Evolutionary conservation across 805 yeast species (phyloP), one percentile per base, ranked within the genome.

Genomic region (Komagataella pastoris): DNA sequence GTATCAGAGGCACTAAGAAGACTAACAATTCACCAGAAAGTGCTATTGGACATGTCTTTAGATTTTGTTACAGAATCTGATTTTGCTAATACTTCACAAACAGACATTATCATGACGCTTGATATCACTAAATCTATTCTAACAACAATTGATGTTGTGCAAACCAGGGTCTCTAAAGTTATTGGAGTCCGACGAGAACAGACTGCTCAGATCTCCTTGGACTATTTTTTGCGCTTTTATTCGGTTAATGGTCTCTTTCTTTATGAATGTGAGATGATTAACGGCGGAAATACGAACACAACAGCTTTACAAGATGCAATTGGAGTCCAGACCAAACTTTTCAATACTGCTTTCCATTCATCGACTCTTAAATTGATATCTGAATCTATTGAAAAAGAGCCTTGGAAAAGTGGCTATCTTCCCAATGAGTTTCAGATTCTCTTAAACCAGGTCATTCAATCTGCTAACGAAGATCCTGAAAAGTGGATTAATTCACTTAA

Each of bases 331-430:
- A 73, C 84, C 3, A 79, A 74, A 54, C 74, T 76, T 51, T 89
- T 79, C 61, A 66, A 79, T 44, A 69, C 70, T 30, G 69, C 79
- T 36, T 75, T 76, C 57, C 89, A 85, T 56, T 72, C 73, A 49
- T 69, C 70, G 14, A 71, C 76, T 23, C 62, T 79, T 50, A 74
- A 73, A 52, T 62, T 64, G 4, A 65, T 87, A 24, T 68, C 75
- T 5, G 61, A 61, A 3, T 67, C 71, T 17, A 69, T 86, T 52
- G 90, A 85, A 50, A 68, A 70, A 48, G 98, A 90, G 56, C 69
- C 69, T 19, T 91, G 98, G 98, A 79, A 77, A 53, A 95, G 90
- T 51, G 77, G 75, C 17, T 76, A 77, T n/a, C 76, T 81, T 7
- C 61, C 77, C 0, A 61, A 67, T 1, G 61, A 62, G 1, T 63